Base-by-base conservation (phyloP, 2,329 filamentous ascomycete genomes). In the Calonectria fujianensis region DNA sequence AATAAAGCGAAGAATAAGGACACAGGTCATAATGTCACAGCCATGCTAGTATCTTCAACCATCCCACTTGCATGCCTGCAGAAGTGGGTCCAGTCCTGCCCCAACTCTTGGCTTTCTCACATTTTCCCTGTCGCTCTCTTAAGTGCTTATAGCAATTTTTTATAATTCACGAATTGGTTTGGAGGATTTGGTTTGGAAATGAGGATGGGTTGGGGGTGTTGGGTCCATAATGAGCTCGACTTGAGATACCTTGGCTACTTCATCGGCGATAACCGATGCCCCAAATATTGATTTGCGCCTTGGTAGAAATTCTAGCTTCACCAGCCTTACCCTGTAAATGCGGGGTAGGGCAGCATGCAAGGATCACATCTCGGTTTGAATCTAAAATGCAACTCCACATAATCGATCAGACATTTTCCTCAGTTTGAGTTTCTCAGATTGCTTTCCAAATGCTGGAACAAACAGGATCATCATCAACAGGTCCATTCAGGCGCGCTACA, bases 401-500 rank as follows among this genome's bases (percentile, higher is more conserved):
- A 54, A 32, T 50, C 32, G n/a, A 50, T 61, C 16, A 31, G 29
- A 59, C 24, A 37, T 48, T 59, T 31, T n/a, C 14, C 41, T 35
- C 41, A 24, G 11, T 11, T 51, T 66, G 31, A 41, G 6, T n/a
- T 50, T n/a, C 45, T 39, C 48, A 1, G 24, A 35, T 39, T 9
- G 39, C 20, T 18, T 63, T 35, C 24, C 61, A 66, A 66, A 74
- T 74, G 72, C 39, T 63, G 20, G 67, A 67, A 61, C 67, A 51
- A 57, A 14, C n/a, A 24, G 70, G n/a, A 52, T 39, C 69, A 51
- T 69, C 69, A 18, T 39, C 70, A 69, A 61, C 64, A 20, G 57
- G 64, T 39, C 31, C 73, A 24, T 48, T 66, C 37, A 59, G 48
- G 16, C 73, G 73, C 41, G 73, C 73, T 27, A 50, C 73, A 2